Evolutionary conservation across 2,329 filamentous ascomycete species (phyloP), one percentile per base, ranked within the genome.

Genomic region (Aspergillus tubingensis): DNA sequence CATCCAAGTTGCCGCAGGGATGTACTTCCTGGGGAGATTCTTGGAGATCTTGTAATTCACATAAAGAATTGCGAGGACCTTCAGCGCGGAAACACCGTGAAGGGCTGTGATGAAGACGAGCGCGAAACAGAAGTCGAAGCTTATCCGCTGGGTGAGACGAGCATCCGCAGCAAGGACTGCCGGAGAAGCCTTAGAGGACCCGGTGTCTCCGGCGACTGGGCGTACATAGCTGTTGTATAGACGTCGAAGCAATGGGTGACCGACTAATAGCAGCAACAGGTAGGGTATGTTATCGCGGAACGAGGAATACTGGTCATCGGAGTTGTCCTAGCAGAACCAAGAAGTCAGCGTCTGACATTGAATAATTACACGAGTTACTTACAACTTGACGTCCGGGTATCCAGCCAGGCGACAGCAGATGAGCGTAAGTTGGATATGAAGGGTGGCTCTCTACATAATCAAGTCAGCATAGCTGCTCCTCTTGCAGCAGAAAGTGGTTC

Each of bases 381-480:
- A 92, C 90, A 64, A 98, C 91, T 83, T 91, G 91, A 61, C 94
- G 90, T 25, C 94, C 94, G 7, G 90, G 90, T 59, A 99, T 90
- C 95, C 95, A 99, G 67, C 95, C 96, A 8, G 87, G 83, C 2
- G 87, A 88, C 15, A 99, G 84, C 41, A 88, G 81, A 61, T 81
- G 80, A 62, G 89, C 83, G 72, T 88, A 97, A 67, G 88, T 90
- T 60, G 83, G 74, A 73, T 95, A 99, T 67, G 90, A 88, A 5
- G 91, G 91, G 73, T 97, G 90, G 38, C 87, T 88, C 61, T 89
- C 92, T 96, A 52, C 43, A 53, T 23, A 19, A 44, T 19, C 10
- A 38, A 27, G 54, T 70, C 49, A 69, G 64, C 56, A 63, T 62
- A 32, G 43, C 11, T 36, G 32, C 8, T 54, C 48, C 36, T 10